phyloP scores from a whole-genome alignment of 208 protist species.

The Leishmania martiniquensis region DNA sequence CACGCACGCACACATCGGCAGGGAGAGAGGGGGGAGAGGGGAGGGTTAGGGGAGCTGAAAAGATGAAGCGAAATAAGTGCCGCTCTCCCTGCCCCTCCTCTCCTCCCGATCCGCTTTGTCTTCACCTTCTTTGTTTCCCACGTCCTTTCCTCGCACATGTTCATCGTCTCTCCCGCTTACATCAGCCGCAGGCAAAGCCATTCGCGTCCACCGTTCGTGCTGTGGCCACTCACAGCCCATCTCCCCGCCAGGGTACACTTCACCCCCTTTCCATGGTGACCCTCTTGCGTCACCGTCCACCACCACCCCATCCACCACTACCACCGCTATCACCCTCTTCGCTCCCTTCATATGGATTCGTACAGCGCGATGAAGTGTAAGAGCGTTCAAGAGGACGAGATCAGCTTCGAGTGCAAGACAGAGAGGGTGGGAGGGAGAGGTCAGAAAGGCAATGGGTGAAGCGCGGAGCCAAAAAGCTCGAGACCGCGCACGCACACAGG shows the following conservation, averaged over 20 bases:
- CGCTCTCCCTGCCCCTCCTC: not conserved
- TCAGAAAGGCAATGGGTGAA: not conserved
- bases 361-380: too few species aligned
- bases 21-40: not conserved
- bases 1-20: conserved; percentile 5
- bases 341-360: not conserved
- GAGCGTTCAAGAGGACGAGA: not conserved
- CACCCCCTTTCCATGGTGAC: too few species aligned
- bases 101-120: not conserved
- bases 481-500: too few species aligned
- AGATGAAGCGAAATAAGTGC: not conserved
- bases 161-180: not conserved
- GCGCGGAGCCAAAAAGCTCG: too few species aligned
- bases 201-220: too few species aligned
- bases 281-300: too few species aligned
- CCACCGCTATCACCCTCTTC: too few species aligned
- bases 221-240: not conserved
- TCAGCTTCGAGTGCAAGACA: not conserved
- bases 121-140: not conserved
- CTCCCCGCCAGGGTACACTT: too few species aligned
- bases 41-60: not conserved
- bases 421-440: not conserved
- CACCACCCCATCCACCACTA: not conserved
- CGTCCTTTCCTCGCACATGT: not conserved
- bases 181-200: too few species aligned